Evolutionary conservation across 2,329 filamentous ascomycete species (phyloP), one percentile per base, ranked within the genome.

Genomic region (Cytospora chrysosperma): DNA sequence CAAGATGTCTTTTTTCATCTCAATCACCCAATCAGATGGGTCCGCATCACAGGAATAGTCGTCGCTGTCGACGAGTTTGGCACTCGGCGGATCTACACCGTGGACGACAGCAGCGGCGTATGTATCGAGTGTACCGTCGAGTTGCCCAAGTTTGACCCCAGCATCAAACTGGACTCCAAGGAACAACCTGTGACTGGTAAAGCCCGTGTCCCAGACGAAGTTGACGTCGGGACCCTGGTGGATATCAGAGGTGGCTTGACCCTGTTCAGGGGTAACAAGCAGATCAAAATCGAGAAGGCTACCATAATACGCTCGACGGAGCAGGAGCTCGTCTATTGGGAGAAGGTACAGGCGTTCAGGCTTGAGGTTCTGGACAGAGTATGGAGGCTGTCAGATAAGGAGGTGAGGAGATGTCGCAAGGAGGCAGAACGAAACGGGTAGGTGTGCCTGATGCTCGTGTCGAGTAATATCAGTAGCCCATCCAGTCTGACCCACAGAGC

Each of bases 1-100:
- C 82, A 85, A 70, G 77, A 82, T 67, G 78, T 88, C 37, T 88
- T 81, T 72, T 92, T 93, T 74, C 82, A 87, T 76, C 75, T 81
- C 56, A 93, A 93, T 73, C 86, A 93, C 68, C 91, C 91, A 0
- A 86, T 94, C 69, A 86, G 87, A 81, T 93, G 88, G 85, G 84
- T 91, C 59, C 87, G 88, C 66, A 75, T 93, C 34, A 82, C 87
- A 9, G 91, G 91, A 32, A 75, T 92, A 10, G 82, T 94, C 26
- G 87, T 93, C 61, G 85, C 83, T 15, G 75, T 86, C 40, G 82
- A 86, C 67, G 80, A 86, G 26, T 82, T 78, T 62, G 67, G 70
- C 40, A 75, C 75, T 40, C 77, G 77, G 40, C 78, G 77, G 52
- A 75, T 84, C 49, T 86, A 82, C 69, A 87, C 82, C 2, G 73